phyloP scores from a whole-genome alignment of 257 asterid genomes.

The Henckelia pumila region DNA sequence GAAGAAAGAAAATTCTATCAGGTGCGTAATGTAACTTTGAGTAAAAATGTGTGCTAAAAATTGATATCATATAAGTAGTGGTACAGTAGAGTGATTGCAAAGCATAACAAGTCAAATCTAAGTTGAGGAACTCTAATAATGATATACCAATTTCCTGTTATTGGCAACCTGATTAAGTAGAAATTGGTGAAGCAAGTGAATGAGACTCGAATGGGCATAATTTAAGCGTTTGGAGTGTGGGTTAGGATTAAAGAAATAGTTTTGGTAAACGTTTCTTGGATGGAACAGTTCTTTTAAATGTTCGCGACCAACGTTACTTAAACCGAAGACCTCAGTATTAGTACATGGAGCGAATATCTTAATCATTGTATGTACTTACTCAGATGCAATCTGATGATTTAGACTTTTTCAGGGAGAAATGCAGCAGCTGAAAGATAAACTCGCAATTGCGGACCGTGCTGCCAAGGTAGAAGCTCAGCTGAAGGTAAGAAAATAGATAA shows the following conservation, averaged over 20 bases:
- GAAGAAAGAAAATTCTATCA: constrained; percentile 90
- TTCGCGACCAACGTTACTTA: background rate
- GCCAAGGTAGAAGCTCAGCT: constrained; percentile 79
- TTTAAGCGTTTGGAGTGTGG: background rate
- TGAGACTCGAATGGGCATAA: background rate
- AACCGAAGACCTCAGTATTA: background rate
- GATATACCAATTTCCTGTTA: constrained; percentile 1
- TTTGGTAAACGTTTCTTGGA: background rate
- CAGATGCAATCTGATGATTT: background rate
- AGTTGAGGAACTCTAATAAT: constrained; percentile 8
- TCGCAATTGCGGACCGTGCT: constrained; percentile 77
- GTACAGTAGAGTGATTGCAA: constrained; percentile 2
- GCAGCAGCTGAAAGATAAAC: constrained; percentile 77
- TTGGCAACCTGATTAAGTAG: constrained; percentile 18
- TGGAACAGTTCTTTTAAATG: background rate
- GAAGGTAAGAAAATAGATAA: constrained; percentile 48
- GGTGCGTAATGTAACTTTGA: constrained; percentile 38
- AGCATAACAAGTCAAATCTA: background rate
- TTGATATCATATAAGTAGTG: constrained; percentile 12
- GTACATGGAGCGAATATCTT: background rate
- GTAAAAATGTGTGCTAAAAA: constrained; percentile 2
- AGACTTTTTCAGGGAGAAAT: constrained; percentile 57
- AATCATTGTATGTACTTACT: background rate
- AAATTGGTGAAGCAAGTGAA: background rate
- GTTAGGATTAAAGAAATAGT: background rate